These are phyloP conservation scores for Zancudomyces culisetae DNA, from an alignment of 371 early-diverging fungal species.

Conservation along the genomic window DNA sequence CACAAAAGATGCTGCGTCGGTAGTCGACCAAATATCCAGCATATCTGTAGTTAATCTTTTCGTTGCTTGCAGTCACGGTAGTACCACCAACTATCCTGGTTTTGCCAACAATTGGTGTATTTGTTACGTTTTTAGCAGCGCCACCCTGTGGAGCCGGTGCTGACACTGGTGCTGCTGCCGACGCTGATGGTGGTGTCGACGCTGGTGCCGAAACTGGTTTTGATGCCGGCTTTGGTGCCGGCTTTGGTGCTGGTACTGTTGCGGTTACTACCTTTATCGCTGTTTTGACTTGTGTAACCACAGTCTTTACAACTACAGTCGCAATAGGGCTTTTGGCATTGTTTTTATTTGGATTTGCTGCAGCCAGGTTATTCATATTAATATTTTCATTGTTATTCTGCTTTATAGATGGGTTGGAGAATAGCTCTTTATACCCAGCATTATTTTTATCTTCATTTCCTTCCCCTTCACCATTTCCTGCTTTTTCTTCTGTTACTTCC, in stretches of 20 bases:
- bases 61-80: no score
- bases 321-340: no score
- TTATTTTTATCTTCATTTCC: no score
- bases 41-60: slow-evolving; percentile 13
- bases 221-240: not conserved
- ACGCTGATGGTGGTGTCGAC: not conserved
- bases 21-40: slow-evolving; percentile 15
- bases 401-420: no score
- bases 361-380: no score
- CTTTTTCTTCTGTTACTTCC: no score
- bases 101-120: not conserved
- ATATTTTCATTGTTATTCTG: no score
- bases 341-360: no score
- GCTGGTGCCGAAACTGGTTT: not conserved
- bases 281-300: not conserved
- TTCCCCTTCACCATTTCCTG: no score
- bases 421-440: no score
- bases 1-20: slow-evolving; percentile 16
- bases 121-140: not conserved
- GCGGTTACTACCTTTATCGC: not conserved
- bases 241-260: not conserved
- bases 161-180: not conserved
- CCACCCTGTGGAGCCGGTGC: not conserved
- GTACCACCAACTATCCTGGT: slow-evolving; percentile 19
- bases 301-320: no score